phyloP scores from a whole-genome alignment of 2,329 filamentous ascomycete species.

The Mycosphaerella sp. region DNA sequence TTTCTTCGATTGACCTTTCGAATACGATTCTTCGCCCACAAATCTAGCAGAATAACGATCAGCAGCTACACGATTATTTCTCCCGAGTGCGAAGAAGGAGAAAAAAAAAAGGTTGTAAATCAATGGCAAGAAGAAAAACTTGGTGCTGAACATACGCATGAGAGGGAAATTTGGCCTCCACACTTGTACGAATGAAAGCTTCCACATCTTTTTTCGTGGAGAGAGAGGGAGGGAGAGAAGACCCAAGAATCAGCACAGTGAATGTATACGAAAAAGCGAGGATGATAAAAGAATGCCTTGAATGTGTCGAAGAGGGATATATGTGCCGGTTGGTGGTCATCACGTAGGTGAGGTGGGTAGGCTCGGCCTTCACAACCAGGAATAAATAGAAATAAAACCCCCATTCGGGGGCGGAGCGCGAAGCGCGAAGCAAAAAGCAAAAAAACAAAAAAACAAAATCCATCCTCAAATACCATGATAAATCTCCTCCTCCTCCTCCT shows the following conservation, averaged over 20 bases:
- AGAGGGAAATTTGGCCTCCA: conserved; percentile 53
- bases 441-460: too few species aligned
- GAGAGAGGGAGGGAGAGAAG: too few species aligned
- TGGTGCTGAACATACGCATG: conserved; percentile 52
- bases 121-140: neutral
- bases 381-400: neutral
- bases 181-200: conserved; percentile 49
- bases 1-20: conserved; percentile 57
- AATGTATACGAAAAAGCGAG: neutral
- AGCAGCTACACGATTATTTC: neutral
- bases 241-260: neutral
- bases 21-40: conserved; percentile 71
- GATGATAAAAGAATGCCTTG: too few species aligned
- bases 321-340: too few species aligned
- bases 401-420: too few species aligned
- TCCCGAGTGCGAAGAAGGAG: too few species aligned
- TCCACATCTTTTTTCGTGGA: conserved; percentile 54
- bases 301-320: too few species aligned
- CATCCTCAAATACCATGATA: too few species aligned
- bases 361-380: too few species aligned
- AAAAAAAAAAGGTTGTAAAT: too few species aligned
- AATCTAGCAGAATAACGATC: conserved; percentile 47
- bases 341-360: neutral
- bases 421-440: too few species aligned
- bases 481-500: too few species aligned